Percentiles rank a stretch among this genome's conserved stretches.
Conservation (phyloP, 768 basidiomycete genomes). For the Mycena venus region DNA sequence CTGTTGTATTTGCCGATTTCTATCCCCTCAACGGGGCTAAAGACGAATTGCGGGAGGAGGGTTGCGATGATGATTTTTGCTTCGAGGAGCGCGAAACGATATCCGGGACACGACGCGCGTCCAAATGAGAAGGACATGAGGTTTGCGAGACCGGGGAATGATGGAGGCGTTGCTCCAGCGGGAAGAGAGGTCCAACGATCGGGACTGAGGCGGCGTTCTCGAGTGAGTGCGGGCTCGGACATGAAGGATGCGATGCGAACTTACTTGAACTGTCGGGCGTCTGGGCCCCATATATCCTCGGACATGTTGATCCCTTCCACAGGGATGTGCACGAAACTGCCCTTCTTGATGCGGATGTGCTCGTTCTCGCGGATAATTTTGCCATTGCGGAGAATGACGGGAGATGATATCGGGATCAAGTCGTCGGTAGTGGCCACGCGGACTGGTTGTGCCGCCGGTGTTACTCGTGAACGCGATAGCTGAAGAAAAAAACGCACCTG, state of each 20-base stretch:
- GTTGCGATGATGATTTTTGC: conserved; percentile 65
- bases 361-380: conserved; percentile 50
- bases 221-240: conserved; percentile 11
- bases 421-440: conserved; percentile 69
- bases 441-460: conserved; percentile 33
- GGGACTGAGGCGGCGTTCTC: conserved; percentile 57
- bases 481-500: conserved; percentile 40
- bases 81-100: conserved; percentile 61
- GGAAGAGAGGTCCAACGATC: conserved; percentile 66
- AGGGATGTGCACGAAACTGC: conserved; percentile 69
- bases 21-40: conserved; percentile 55
- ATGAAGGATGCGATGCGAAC: conserved; percentile 31
- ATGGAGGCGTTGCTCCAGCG: conserved; percentile 45
- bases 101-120: conserved; percentile 63
- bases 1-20: conserved; percentile 62
- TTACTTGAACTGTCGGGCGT: conserved; percentile 68
- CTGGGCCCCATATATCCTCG: conserved; percentile 68
- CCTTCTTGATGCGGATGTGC: conserved; percentile 62
- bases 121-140: conserved; percentile 69
- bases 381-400: conserved; percentile 57
- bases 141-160: conserved; percentile 62
- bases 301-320: conserved; percentile 68
- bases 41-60: conserved; percentile 60
- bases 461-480: neutral
- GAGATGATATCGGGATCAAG: conserved; percentile 63